Percentiles rank a stretch among this genome's conserved stretches.
Evolutionary conservation across 140 eudicot genomes (phyloP).

Genomic region (Oenanthe javanica): DNA sequence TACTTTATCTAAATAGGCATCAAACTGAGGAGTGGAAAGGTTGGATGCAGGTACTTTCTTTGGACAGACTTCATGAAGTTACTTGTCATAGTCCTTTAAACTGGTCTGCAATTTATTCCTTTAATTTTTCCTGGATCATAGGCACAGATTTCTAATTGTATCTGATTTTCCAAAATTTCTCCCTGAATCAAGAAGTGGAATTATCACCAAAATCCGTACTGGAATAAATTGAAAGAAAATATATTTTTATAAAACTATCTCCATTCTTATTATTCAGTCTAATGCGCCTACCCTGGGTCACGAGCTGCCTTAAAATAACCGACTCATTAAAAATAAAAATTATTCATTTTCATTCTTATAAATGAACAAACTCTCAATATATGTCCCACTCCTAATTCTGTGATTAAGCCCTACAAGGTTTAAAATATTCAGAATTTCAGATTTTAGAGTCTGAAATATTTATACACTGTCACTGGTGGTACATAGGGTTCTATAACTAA

Average conservation of each 20-base stretch:
- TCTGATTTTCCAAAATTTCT: not conserved
- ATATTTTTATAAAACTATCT: not conserved
- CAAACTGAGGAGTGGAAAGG: conserved; percentile 99
- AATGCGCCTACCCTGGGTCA: too few relatives aligned
- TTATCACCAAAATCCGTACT: not conserved
- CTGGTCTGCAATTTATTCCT: not conserved
- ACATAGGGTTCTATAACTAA: not conserved
- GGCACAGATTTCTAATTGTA: not conserved
- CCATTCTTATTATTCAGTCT: not conserved
- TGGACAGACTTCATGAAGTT: not conserved
- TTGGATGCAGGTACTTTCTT: conserved; percentile 79
- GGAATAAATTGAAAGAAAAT: not conserved
- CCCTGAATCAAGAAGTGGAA: not conserved
- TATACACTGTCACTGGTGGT: not conserved
- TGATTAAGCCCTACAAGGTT: not conserved
- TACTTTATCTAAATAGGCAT: conserved; percentile 79
- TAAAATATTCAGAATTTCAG: not conserved
- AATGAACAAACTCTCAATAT: not conserved
- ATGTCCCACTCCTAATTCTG: not conserved
- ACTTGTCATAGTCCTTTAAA: not conserved
- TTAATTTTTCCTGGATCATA: not conserved
- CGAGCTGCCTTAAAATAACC: too few relatives aligned
- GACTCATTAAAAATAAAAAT: too few relatives aligned
- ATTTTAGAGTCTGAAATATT: not conserved
- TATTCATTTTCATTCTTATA: not conserved